Conservation (phyloP, 2,329 filamentous ascomycete species). For the Septoria linicola region DNA sequence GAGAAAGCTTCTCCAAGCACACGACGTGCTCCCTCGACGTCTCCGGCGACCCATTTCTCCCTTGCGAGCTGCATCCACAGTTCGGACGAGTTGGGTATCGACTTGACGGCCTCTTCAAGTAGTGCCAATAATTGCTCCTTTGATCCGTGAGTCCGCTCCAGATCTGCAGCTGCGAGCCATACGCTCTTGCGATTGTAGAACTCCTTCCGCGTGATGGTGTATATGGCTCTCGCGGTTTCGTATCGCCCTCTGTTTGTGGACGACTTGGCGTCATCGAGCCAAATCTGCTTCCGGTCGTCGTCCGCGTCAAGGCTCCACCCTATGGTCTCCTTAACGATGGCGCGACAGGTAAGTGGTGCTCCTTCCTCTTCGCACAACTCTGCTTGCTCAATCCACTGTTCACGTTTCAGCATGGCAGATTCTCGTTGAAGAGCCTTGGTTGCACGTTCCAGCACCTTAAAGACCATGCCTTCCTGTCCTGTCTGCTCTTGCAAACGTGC, state of each 20-base stretch:
- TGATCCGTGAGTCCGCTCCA: conserved; percentile 85
- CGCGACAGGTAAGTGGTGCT: conserved; percentile 78
- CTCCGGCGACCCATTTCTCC: conserved; percentile 87
- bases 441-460: conserved; percentile 90
- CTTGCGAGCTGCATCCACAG: conserved; percentile 95
- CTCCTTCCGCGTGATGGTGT: conserved; percentile 82
- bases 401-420: conserved; percentile 93
- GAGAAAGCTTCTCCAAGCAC: conserved; percentile 89
- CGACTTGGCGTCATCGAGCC: conserved; percentile 87
- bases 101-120: conserved; percentile 89
- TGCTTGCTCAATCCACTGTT: conserved; percentile 94
- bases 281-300: conserved; percentile 91
- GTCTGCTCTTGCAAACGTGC: conserved; percentile 87
- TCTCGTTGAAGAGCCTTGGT: conserved; percentile 85
- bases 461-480: conserved; percentile 71
- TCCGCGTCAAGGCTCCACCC: conserved; percentile 94
- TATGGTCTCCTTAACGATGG: conserved; percentile 88
- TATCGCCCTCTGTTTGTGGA: conserved; percentile 80
- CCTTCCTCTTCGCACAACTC: conserved; percentile 94
- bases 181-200: conserved; percentile 85
- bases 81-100: conserved; percentile 85
- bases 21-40: conserved; percentile 79
- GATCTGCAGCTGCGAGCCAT: conserved; percentile 86
- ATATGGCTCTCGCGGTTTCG: conserved; percentile 89
- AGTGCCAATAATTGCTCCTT: conserved; percentile 80